Conservation (phyloP, 2,329 filamentous ascomycete genomes). For the Aspergillus spinulosporus region DNA sequence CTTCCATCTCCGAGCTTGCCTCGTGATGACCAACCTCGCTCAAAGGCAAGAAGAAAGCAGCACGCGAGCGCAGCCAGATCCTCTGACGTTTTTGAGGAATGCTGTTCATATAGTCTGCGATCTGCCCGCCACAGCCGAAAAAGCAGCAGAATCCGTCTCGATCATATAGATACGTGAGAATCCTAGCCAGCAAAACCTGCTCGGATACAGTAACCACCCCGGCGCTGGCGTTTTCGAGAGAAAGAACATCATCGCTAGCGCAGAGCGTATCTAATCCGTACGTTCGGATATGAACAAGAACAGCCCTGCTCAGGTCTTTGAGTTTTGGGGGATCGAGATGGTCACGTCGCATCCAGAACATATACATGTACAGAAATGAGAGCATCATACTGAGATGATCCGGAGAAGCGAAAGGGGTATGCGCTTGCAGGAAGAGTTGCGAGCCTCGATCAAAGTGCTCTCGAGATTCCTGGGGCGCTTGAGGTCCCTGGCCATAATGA, state of each 20-base stretch:
- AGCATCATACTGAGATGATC: constrained; percentile 17
- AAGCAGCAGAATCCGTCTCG: constrained; percentile 17
- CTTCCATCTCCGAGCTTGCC: constrained; percentile 1
- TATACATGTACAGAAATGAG: constrained; percentile 17
- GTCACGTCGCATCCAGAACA: constrained; percentile 18
- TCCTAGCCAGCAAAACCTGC: constrained; percentile 14
- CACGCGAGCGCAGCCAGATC: constrained; percentile 14
- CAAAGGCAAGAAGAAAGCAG: constrained; percentile 6
- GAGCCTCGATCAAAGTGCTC: constrained; percentile 12
- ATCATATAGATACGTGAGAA: constrained; percentile 15
- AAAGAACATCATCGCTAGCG: constrained; percentile 6
- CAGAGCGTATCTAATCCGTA: constrained; percentile 14
- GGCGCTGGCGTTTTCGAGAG: neutral
- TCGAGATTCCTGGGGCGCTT: constrained; percentile 10
- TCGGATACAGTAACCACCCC: constrained; percentile 1
- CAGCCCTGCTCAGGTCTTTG: constrained; percentile 4
- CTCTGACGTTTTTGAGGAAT: constrained; percentile 1
- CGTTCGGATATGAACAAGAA: constrained; percentile 2
- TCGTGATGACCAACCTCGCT: neutral
- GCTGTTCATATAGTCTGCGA: constrained; percentile 11
- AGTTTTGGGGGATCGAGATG: constrained; percentile 9
- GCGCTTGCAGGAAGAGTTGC: constrained; percentile 6
- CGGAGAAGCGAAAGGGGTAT: constrained; percentile 1
- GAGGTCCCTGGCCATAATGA: constrained; percentile 5
- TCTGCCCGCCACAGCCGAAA: constrained; percentile 16